Conservation (phyloP, 345 rosid genomes). For the Toxicodendron radicans region DNA sequence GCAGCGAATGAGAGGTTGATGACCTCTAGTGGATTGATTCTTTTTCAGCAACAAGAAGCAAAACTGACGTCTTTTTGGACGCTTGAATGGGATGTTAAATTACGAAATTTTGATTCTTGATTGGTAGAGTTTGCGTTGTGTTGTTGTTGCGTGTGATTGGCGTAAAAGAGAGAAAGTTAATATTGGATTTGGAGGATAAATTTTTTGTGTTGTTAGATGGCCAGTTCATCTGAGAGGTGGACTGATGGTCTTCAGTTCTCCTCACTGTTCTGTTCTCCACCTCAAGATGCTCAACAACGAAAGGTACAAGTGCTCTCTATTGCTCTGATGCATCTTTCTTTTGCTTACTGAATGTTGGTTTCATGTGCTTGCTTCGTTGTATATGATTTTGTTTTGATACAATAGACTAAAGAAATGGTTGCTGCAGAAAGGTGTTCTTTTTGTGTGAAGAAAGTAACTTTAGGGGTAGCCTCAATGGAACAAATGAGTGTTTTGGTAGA, state of each 20-base stretch:
- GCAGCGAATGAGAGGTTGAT: not conserved
- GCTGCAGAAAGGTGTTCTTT: not conserved
- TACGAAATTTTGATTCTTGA: constrained; percentile 50
- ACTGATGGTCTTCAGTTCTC: constrained; percentile 89
- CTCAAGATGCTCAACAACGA: constrained; percentile 71
- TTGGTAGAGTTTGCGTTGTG: constrained; percentile 31
- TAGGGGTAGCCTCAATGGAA: not conserved
- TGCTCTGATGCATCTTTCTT: not conserved
- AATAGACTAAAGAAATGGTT: not conserved
- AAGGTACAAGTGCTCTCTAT: constrained; percentile 44
- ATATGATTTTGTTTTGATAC: not conserved
- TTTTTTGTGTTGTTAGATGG: constrained; percentile 36
- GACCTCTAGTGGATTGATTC: not conserved
- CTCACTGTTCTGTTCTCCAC: constrained; percentile 84
- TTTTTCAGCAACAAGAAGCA: not conserved
- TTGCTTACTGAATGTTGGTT: not conserved
- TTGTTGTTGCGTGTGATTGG: not conserved
- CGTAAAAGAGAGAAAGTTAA: not conserved
- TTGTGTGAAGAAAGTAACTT: not conserved
- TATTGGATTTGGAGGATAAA: constrained; percentile 12
- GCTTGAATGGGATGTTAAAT: constrained; percentile 41
- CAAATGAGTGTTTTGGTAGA: not conserved
- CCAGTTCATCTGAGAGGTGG: constrained; percentile 83
- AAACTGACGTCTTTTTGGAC: constrained; percentile 1
- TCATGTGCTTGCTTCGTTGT: not conserved